These are phyloP conservation scores for Crithidia acanthocephali DNA, from an alignment of 208 protist species.

Conservation along the genomic window DNA sequence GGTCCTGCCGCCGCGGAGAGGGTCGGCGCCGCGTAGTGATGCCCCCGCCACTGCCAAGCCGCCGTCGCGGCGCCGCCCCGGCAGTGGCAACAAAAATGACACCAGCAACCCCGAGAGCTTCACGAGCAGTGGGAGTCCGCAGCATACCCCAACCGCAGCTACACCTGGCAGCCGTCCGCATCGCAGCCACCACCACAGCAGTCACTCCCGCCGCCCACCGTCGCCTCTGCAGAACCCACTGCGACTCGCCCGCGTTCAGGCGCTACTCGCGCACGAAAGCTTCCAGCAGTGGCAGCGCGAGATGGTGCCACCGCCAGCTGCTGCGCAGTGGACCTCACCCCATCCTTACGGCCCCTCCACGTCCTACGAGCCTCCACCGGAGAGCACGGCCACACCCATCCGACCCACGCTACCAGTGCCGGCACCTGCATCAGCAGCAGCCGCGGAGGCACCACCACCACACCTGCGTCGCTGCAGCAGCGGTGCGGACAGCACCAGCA, in stretches of 20 bases:
- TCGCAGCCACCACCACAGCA: not conserved
- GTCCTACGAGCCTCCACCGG: not conserved
- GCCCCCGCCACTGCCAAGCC: not conserved
- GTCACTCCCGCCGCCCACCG: not conserved
- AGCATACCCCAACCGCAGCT: not conserved
- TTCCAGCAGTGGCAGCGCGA: slow-evolving; percentile 12
- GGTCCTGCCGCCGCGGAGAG: too few relatives aligned
- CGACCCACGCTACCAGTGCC: not conserved
- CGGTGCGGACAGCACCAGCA: not conserved
- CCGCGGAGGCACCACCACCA: not conserved
- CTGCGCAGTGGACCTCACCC: slow-evolving; percentile 7
- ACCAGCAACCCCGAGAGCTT: not conserved
- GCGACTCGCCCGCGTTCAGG: not conserved
- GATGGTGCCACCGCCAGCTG: slow-evolving; percentile 9
- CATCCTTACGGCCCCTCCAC: not conserved
- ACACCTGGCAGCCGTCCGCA: not conserved
- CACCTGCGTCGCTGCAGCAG: not conserved
- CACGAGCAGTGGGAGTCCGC: not conserved
- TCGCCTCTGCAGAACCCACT: not conserved
- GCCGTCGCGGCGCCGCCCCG: not conserved
- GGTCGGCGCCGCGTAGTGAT: too few relatives aligned
- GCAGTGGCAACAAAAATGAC: not conserved
- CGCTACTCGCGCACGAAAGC: not conserved
- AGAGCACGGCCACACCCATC: not conserved
- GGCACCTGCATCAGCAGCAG: not conserved